Evolutionary conservation across 352 stramenopile genomes (phyloP), one percentile per base, ranked within the genome.

Genomic region (Globisporangium cystogenes): DNA sequence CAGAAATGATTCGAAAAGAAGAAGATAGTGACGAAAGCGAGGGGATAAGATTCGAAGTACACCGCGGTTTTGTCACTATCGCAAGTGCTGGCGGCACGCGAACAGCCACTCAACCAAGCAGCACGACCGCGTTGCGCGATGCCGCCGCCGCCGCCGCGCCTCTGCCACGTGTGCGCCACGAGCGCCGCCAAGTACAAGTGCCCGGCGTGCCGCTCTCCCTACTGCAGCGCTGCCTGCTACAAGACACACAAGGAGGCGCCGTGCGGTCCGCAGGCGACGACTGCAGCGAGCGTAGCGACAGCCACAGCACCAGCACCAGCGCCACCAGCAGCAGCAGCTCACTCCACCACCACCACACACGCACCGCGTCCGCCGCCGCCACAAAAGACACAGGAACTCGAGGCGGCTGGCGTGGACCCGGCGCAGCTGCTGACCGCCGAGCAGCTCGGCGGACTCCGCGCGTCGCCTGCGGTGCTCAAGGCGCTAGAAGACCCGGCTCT

Each of bases 131-230:
- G 5, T 5, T 10, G 31, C 14, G 31, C 23, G n/a, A 85, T 84
- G 79, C 57, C 47, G 21, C 21, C 21, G 21, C 42, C 21, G 14
- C 27, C 21, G 12, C 20, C 43, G 45, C 67, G 78, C 31, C 44
- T 70, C 20, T 93, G 82, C 56, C 62, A 57, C 3, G 66, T 91
- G 33, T 93, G 82, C 50, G 49, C 59, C 48, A 53, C 60, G 26
- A 45, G 51, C 12, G 69, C 78, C 65, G 62, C 78, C 74, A 92
- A 90, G 70, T 93, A 93, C 79, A 93, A 92, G 58, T 93, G 83
- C 44, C 83, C 83, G 7, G 67, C 59, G 11, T 93, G 83, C 50
- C 70, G 81, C 47, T 52, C 67, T 37, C 73, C 72, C 23, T 93
- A 93, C 66, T 93, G 83, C 59, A 90, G 77, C 44, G 59, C 80